These are phyloP conservation scores for Catharanthus roseus DNA, from an alignment of 257 asterid species.

Conservation along the genomic window DNA sequence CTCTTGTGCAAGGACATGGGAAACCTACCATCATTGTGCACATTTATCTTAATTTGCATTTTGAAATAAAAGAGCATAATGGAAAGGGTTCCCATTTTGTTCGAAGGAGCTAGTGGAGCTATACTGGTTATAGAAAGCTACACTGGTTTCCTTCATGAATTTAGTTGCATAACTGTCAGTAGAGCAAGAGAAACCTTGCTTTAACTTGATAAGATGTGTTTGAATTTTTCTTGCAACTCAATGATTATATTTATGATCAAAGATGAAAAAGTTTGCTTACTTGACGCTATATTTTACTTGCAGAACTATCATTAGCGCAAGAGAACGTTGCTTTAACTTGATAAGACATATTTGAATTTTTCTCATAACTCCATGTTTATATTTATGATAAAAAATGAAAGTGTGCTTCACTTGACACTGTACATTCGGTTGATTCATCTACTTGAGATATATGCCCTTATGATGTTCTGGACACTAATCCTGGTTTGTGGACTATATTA, in stretches of 20 bases:
- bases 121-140: too few relatives aligned
- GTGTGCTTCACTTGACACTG: not conserved
- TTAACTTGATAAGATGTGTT: too few relatives aligned
- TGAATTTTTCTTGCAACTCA: too few relatives aligned
- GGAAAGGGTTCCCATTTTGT: not conserved
- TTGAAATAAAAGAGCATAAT: too few relatives aligned
- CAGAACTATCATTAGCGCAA: too few relatives aligned
- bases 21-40: not conserved
- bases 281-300: too few relatives aligned
- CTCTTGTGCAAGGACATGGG: not conserved
- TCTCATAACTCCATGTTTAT: not conserved
- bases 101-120: not conserved
- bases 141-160: not conserved
- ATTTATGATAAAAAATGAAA: not conserved
- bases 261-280: too few relatives aligned
- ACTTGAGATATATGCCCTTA: not conserved
- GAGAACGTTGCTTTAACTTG: too few relatives aligned
- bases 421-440: not conserved
- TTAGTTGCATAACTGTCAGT: not conserved
- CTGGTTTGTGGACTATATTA: not conserved
- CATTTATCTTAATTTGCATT: not conserved
- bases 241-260: too few relatives aligned
- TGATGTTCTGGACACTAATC: not conserved
- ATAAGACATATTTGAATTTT: too few relatives aligned
- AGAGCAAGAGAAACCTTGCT: not conserved